Percentiles rank a stretch among this genome's conserved stretches.
phyloP scores from a whole-genome alignment of 495 filamentous ascomycete species.

The Podospora pseudocomata region DNA sequence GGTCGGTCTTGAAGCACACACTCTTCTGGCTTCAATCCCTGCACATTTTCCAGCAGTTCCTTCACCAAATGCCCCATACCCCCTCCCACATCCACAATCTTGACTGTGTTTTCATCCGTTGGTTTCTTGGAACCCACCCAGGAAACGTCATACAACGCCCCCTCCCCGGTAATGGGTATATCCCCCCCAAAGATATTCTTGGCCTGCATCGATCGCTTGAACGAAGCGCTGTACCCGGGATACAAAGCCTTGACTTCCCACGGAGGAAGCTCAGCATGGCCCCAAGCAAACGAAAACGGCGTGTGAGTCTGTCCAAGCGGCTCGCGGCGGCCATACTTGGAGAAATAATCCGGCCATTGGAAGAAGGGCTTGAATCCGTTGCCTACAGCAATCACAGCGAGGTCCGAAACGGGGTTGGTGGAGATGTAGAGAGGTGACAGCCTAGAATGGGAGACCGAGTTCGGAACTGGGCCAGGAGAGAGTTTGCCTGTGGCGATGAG shows the following conservation, averaged over 20 bases:
- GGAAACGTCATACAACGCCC: constrained; percentile 23
- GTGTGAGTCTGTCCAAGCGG: constrained; percentile 21
- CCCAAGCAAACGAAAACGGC: constrained; percentile 31
- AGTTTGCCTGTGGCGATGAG: constrained; percentile 25
- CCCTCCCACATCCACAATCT: constrained; percentile 51
- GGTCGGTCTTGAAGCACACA: constrained; percentile 47
- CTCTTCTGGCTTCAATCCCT: constrained; percentile 26
- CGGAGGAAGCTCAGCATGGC: constrained; percentile 25
- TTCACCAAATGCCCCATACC: constrained; percentile 47
- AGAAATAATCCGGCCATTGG: constrained; percentile 31
- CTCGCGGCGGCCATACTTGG: constrained; percentile 21
- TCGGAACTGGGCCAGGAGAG: constrained; percentile 4
- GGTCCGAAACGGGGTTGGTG: constrained; percentile 13
- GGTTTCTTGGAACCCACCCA: constrained; percentile 26
- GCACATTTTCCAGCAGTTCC: constrained; percentile 33
- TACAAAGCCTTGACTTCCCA: constrained; percentile 33
- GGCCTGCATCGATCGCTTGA: constrained; percentile 23
- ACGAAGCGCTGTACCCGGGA: constrained; percentile 21
- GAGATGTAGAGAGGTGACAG: constrained; percentile 27
- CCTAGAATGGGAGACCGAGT: constrained; percentile 23
- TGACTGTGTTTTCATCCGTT: not conserved
- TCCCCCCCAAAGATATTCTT: constrained; percentile 25
- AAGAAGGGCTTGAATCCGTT: constrained; percentile 28
- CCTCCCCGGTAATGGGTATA: constrained; percentile 12
- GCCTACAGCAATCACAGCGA: constrained; percentile 25